phyloP scores from a whole-genome alignment of 495 filamentous ascomycete genomes.

The Annulohypoxylon moriforme region DNA sequence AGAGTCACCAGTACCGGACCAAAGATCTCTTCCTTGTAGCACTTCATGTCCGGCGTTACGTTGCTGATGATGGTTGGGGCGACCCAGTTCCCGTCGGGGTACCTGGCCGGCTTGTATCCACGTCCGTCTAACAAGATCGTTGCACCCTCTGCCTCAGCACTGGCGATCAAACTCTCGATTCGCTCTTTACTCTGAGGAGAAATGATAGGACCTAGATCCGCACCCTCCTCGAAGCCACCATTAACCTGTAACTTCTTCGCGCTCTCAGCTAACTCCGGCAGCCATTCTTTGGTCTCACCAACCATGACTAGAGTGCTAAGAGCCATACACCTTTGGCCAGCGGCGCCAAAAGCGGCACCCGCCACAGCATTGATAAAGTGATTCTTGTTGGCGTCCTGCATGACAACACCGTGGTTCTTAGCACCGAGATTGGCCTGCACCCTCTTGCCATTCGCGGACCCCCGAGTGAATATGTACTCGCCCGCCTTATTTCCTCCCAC shows the following conservation, averaged over 20 bases:
- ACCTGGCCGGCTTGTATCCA: conserved; percentile 87
- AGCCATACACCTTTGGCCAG: conserved; percentile 98
- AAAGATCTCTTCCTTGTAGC: conserved; percentile 98
- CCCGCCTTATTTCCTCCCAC: conserved; percentile 97
- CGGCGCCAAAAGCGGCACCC: conserved; percentile 95
- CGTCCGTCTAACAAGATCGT: conserved; percentile 95
- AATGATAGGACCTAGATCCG: conserved; percentile 97
- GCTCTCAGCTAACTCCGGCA: conserved; percentile 88
- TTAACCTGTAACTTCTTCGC: conserved; percentile 91
- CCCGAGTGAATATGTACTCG: conserved; percentile 94
- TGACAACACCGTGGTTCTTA: conserved; percentile 96
- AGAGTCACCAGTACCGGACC: conserved; percentile 92
- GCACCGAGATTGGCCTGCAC: conserved; percentile 99
- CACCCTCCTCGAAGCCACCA: conserved; percentile 92
- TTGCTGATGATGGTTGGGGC: conserved; percentile 95
- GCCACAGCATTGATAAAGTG: conserved; percentile 94
- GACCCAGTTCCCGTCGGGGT: conserved; percentile 97
- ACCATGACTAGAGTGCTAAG: conserved; percentile 94
- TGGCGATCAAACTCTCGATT: conserved; percentile 89
- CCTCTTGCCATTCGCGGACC: conserved; percentile 86
- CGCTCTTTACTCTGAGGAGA: conserved; percentile 89
- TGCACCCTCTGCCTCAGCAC: conserved; percentile 91
- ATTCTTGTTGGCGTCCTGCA: conserved; percentile 98
- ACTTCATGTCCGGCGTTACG: conserved; percentile 90
- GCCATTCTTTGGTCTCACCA: conserved; percentile 92